Percentiles rank a stretch among this genome's conserved stretches.
Evolutionary conservation across 2,329 filamentous ascomycete species (phyloP).

Genomic region (Alternaria sp.): DNA sequence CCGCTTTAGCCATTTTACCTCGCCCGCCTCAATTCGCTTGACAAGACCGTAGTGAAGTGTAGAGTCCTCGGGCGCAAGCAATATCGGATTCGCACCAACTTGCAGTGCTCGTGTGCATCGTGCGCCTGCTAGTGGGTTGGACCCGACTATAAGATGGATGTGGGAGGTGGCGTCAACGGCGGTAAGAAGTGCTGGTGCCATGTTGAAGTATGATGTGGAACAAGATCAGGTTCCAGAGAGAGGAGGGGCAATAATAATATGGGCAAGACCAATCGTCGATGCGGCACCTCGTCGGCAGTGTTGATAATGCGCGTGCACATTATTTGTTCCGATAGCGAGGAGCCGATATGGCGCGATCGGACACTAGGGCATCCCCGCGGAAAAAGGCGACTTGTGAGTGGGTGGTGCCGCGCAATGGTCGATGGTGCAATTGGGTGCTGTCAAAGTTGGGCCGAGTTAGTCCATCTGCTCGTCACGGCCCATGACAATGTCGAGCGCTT

Average conservation of each 20-base stretch:
- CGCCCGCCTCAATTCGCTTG: slow-evolving; percentile 70
- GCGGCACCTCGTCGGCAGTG: slow-evolving; percentile 22
- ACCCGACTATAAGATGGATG: slow-evolving; percentile 85
- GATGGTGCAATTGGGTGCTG: slow-evolving; percentile 21
- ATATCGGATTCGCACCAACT: slow-evolving; percentile 80
- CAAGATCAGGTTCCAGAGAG: not conserved
- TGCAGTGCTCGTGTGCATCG: slow-evolving; percentile 81
- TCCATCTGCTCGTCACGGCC: slow-evolving; percentile 62
- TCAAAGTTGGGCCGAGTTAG: slow-evolving; percentile 28
- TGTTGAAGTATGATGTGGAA: slow-evolving; percentile 28
- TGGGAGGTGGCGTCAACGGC: slow-evolving; percentile 74
- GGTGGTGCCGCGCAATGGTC: slow-evolving; percentile 19
- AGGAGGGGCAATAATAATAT: slow-evolving; percentile 17
- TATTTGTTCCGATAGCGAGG: slow-evolving; percentile 49
- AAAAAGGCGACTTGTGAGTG: slow-evolving; percentile 26
- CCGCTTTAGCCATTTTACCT: slow-evolving; percentile 71
- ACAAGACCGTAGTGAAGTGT: slow-evolving; percentile 68
- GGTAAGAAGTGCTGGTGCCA: slow-evolving; percentile 70
- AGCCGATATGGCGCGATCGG: slow-evolving; percentile 34
- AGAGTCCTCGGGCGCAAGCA: slow-evolving; percentile 74
- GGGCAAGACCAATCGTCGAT: slow-evolving; percentile 18
- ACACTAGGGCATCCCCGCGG: slow-evolving; percentile 29
- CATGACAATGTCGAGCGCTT: slow-evolving; percentile 81
- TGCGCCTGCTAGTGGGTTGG: slow-evolving; percentile 84
- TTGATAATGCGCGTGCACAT: slow-evolving; percentile 29